phyloP scores from a whole-genome alignment of 306 rosid species.

The Trifolium pratense region DNA sequence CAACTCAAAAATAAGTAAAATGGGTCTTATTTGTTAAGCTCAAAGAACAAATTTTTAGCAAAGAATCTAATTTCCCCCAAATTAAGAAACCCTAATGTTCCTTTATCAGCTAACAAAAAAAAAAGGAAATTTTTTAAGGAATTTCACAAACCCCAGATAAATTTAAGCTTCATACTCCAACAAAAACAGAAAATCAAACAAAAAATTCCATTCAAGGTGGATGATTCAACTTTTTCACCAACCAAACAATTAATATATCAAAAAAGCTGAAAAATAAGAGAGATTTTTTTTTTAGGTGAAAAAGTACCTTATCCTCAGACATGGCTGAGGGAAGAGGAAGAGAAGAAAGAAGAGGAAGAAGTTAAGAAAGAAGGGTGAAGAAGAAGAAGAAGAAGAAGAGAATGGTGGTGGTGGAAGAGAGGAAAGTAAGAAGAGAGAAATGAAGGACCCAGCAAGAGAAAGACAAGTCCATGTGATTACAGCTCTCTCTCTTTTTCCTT shows the following conservation, averaged over 20 bases:
- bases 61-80: conserved; percentile 19
- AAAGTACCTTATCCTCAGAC: conserved; percentile 91
- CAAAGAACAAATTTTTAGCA: conserved; percentile 29
- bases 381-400: conserved; percentile 44
- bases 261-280: background rate
- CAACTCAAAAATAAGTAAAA: conserved; percentile 35
- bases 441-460: conserved; percentile 62
- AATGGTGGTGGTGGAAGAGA: conserved; percentile 44
- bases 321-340: conserved; percentile 47
- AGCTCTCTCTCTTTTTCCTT: conserved; percentile 49
- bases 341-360: conserved; percentile 41
- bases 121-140: background rate
- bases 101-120: conserved; percentile 18
- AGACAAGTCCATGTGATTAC: conserved; percentile 97
- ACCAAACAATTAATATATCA: conserved; percentile 30
- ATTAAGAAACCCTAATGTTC: conserved; percentile 41
- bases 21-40: conserved; percentile 23
- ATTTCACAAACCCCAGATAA: conserved; percentile 37
- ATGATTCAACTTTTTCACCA: conserved; percentile 37
- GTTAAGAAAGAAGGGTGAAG: conserved; percentile 23
- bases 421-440: conserved; percentile 40
- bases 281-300: background rate
- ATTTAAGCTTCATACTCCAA: conserved; percentile 5
- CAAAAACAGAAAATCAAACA: conserved; percentile 10
- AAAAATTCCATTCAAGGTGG: background rate